Evolutionary conservation across 2,329 filamentous ascomycete genomes (phyloP).

Genomic region (Phaeosphaeria sp.): DNA sequence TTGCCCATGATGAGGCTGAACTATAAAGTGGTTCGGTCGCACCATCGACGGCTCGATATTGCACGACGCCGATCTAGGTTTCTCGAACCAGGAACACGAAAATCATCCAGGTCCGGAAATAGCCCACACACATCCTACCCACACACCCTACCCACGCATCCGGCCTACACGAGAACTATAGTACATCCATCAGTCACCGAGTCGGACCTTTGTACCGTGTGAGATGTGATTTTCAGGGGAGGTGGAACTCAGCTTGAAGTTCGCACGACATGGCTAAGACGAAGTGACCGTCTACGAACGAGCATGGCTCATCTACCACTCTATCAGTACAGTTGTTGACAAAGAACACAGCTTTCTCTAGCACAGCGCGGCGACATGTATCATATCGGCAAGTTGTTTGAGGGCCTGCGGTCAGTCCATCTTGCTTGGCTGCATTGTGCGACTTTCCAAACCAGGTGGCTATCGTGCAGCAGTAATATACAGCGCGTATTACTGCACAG

Average conservation of each 20-base stretch:
- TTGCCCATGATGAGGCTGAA: conserved; percentile 28
- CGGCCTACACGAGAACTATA: conserved; percentile 8
- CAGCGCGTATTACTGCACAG: conserved; percentile 20
- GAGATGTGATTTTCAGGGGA: not conserved
- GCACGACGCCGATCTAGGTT: conserved; percentile 6
- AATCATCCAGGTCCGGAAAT: conserved; percentile 13
- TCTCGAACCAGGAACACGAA: conserved; percentile 14
- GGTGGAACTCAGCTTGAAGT: not conserved
- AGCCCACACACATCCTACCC: too few species aligned
- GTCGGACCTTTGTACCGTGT: not conserved
- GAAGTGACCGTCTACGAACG: too few species aligned
- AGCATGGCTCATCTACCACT: too few species aligned
- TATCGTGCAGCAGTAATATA: conserved; percentile 32
- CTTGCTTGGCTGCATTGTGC: conserved; percentile 5
- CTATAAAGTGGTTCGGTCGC: conserved; percentile 16
- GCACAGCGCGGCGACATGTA: not conserved
- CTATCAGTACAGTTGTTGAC: too few species aligned
- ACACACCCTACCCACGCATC: not conserved
- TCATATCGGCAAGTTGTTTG: not conserved
- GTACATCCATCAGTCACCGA: conserved; percentile 6
- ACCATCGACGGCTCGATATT: conserved; percentile 33
- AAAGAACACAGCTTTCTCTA: too few species aligned
- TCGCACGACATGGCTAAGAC: not conserved
- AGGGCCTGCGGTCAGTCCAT: not conserved
- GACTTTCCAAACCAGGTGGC: conserved; percentile 1